Percentiles rank a stretch among this genome's conserved stretches.
These are phyloP conservation scores for Trichoderma cornu-damae DNA, from an alignment of 2,329 filamentous ascomycete species.

Conservation along the genomic window DNA sequence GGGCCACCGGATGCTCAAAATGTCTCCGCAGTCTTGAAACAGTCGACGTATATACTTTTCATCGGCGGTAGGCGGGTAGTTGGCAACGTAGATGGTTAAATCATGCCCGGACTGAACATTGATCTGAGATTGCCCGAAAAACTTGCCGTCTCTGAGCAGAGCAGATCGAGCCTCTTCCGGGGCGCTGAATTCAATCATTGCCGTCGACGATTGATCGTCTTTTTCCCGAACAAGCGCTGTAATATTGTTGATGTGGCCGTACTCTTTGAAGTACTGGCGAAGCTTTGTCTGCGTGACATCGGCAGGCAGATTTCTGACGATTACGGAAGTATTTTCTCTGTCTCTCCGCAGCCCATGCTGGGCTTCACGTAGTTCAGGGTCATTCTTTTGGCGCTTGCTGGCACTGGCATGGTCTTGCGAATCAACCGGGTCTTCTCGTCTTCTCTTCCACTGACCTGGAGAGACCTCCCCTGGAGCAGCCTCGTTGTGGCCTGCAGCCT, in stretches of 20 bases:
- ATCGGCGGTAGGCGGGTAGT: conserved; percentile 75
- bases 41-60: conserved; percentile 63
- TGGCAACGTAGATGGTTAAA: conserved; percentile 82
- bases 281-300: conserved; percentile 67
- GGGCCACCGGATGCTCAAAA: conserved; percentile 82
- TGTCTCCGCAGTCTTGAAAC: conserved; percentile 71
- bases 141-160: conserved; percentile 74
- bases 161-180: conserved; percentile 77
- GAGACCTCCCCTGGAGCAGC: conserved; percentile 28
- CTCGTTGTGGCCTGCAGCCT: conserved; percentile 26
- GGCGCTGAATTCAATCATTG: conserved; percentile 78
- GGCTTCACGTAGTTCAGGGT: conserved; percentile 30
- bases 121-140: conserved; percentile 67
- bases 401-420: conserved; percentile 41
- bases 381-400: conserved; percentile 62
- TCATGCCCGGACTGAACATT: conserved; percentile 68
- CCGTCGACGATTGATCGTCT: conserved; percentile 57
- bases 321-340: conserved; percentile 81
- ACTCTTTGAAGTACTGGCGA: conserved; percentile 86
- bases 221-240: conserved; percentile 58
- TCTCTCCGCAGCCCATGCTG: conserved; percentile 62
- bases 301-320: conserved; percentile 70
- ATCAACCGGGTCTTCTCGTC: conserved; percentile 58
- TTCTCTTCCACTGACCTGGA: conserved; percentile 59
- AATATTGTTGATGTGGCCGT: conserved; percentile 76